phyloP scores from a whole-genome alignment of 768 basidiomycete species.

The Amanita brunnescens region DNA sequence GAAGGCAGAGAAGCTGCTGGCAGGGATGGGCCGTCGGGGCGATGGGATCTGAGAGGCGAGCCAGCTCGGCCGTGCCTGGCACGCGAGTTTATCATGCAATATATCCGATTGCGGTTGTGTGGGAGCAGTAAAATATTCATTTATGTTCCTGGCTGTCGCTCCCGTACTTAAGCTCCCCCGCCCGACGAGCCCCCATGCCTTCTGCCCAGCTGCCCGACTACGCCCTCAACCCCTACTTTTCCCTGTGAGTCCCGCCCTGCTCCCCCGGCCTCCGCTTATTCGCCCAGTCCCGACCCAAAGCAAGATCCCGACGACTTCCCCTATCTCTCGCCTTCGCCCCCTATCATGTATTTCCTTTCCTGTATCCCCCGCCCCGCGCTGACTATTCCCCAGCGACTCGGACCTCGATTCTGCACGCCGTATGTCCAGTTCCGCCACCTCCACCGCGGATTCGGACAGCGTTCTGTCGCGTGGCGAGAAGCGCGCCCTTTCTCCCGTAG shows the following conservation, averaged over 20 bases:
- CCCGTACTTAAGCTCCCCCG: constrained; percentile 13
- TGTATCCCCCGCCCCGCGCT: constrained; percentile 12
- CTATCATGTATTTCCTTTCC: constrained; percentile 29
- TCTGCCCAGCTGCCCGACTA: constrained; percentile 43
- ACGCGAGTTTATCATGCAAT: constrained; percentile 13
- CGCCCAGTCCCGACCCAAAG: constrained; percentile 26
- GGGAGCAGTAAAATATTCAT: constrained; percentile 2
- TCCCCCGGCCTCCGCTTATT: no score
- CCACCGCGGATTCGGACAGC: constrained; percentile 60
- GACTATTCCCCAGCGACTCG: constrained; percentile 19
- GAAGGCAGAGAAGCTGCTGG: constrained; percentile 68
- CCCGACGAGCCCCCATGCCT: constrained; percentile 10
- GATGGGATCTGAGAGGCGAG: constrained; percentile 12
- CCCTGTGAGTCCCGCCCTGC: constrained; percentile 38
- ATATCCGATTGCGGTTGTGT: constrained; percentile 14
- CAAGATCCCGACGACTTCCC: constrained; percentile 22
- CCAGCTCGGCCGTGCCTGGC: constrained; percentile 10
- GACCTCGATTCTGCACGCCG: constrained; percentile 53
- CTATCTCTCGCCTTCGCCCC: constrained; percentile 41
- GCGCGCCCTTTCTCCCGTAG: constrained; percentile 44
- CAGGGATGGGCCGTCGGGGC: constrained; percentile 39
- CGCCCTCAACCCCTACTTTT: constrained; percentile 56
- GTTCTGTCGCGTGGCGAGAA: constrained; percentile 54
- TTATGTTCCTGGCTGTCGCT: constrained; percentile 8
- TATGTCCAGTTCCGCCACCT: constrained; percentile 72